Evolutionary conservation across 495 filamentous ascomycete genomes (phyloP).

Genomic region (Penicillium roqueforti): DNA sequence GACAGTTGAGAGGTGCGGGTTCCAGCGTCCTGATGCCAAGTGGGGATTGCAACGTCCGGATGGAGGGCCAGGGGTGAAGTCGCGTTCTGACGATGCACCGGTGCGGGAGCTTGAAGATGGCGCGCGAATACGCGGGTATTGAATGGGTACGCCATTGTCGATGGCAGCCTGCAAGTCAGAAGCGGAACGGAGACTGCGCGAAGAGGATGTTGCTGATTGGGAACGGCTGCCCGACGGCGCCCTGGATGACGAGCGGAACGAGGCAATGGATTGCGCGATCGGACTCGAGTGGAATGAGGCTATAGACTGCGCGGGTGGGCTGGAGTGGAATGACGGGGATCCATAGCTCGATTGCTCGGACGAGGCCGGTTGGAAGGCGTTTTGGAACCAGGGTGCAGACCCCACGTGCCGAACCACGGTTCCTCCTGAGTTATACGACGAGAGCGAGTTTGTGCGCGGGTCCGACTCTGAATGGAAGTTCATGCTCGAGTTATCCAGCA

Average conservation of each 20-base stretch:
- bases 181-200: conserved; percentile 34
- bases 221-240: conserved; percentile 33
- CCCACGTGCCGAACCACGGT: conserved; percentile 43
- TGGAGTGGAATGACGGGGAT: conserved; percentile 40
- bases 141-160: conserved; percentile 41
- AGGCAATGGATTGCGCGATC: conserved; percentile 28
- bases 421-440: conserved; percentile 47
- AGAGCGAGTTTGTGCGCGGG: conserved; percentile 42
- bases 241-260: conserved; percentile 30
- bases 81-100: conserved; percentile 35
- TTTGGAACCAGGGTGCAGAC: conserved; percentile 36
- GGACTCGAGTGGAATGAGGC: conserved; percentile 42
- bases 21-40: conserved; percentile 58
- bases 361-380: conserved; percentile 31
- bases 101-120: conserved; percentile 47
- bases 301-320: conserved; percentile 33
- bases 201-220: conserved; percentile 36
- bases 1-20: conserved; percentile 70
- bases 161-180: conserved; percentile 39
- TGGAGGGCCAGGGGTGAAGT: conserved; percentile 33
- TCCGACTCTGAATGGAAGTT: conserved; percentile 41
- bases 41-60: conserved; percentile 65
- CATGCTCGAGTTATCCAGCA: conserved; percentile 41
- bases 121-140: conserved; percentile 46
- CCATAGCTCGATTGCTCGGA: conserved; percentile 36